A percentile compares a stretch with the other conserved stretches of the same genome.
Evolutionary conservation across 78 protist species (phyloP).

Genomic region (Dictyostelium firmibasis): DNA sequence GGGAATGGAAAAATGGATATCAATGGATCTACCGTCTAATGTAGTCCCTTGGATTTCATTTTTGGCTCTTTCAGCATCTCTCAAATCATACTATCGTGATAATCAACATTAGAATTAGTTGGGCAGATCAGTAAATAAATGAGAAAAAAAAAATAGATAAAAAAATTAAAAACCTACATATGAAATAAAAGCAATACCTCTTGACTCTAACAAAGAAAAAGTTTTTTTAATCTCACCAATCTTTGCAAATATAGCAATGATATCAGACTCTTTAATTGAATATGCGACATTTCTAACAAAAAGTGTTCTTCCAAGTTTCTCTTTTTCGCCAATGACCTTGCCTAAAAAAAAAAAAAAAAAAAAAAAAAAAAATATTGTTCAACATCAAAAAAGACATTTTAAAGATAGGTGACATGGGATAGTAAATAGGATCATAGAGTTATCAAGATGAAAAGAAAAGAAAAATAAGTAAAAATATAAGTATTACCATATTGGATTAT

Average conservation of each 20-base stretch:
- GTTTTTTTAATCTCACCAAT: conserved; percentile 64
- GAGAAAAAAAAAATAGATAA: not conserved
- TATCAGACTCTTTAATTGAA: not conserved
- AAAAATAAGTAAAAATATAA: not conserved
- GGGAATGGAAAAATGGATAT: conserved; percentile 78
- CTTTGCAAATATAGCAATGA: conserved; percentile 20
- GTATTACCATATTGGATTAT: too few relatives aligned
- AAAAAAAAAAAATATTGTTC: not conserved
- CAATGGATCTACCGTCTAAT: conserved; percentile 48
- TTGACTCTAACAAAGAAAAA: conserved; percentile 52
- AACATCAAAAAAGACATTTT: not conserved
- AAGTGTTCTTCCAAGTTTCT: conserved; percentile 63
- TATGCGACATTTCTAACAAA: conserved; percentile 77
- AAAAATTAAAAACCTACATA: conserved; percentile 28
- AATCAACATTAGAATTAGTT: not conserved
- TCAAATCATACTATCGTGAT: conserved; percentile 68
- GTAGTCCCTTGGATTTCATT: conserved; percentile 38
- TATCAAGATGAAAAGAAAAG: not conserved
- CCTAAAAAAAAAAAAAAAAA: not conserved
- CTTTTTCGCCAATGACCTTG: conserved; percentile 68
- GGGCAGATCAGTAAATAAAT: not conserved
- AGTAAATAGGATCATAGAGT: too few relatives aligned
- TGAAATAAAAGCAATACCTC: conserved; percentile 80
- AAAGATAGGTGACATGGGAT: too few relatives aligned
- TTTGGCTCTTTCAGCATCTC: conserved; percentile 77